Evolutionary conservation across 441 rosid species (phyloP), one percentile per base, ranked within the genome.

Genomic region (Erodium moschatum): DNA sequence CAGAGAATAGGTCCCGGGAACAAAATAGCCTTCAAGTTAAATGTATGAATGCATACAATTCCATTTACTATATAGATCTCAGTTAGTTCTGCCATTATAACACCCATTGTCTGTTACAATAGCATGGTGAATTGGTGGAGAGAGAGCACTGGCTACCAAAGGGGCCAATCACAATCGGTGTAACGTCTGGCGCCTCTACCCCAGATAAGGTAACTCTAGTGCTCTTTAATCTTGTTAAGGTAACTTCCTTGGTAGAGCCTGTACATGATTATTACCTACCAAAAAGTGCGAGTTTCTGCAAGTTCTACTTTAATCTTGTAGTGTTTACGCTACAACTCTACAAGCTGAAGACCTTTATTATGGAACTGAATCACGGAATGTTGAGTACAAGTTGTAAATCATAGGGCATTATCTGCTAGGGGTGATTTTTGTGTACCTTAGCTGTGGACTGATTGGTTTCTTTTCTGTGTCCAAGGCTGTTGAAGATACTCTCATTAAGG

Each of bases 151-250:
- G 88, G 87, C 85, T 93, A 15, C 98, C 98, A 0, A 80, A 83
- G 82, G 97, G 98, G 19, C 93, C 90, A 5, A 80, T 93, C 44
- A 89, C 95, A 38, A 85, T 93, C 6, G 98, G 96, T 10, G 80
- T 93, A 52, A 93, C 98, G 62, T 91, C 97, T 16, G 97, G 98
- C 66, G 98, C 98, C 73, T 93, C 98, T n/a, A 93, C 98, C 3
- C 96, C 98, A 1, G 98, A 93, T 71, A 93, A 93, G 97, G 98
- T 91, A 80, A 75, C 60, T 54, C 11, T 67, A 52, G 20, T 20
- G 15, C 60, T 15, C 16, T 24, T 2, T 0, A 2, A 24, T 0
- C 2, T 10, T 3, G 11, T 44, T 9, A 10, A 10, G 0, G n/a
- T 3, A 44, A 9, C 54, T 12, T 46, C 4, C 15, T 12, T 46